Evolutionary conservation across 441 rosid genomes (phyloP), one percentile per base, ranked within the genome.

Genomic region (Euphorbia celastroides): DNA sequence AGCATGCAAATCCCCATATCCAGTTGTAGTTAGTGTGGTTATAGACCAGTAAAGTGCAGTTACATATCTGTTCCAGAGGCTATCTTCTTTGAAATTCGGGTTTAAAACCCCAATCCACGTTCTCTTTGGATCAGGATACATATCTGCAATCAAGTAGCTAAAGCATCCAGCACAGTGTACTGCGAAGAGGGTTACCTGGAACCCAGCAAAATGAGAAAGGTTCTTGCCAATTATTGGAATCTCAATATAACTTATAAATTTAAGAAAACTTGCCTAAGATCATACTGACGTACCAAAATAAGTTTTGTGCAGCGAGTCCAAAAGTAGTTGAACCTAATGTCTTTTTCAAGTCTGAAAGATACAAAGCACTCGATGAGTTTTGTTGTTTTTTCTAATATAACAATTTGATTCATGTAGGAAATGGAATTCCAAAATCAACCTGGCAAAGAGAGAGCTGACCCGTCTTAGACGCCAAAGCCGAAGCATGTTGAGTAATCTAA

Each of bases 11-110:
- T 93, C 99, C 12, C 99, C 99, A 34, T 93, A 93, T 42, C 99
- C 99, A 2, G 90, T 93, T 0, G 97, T 88, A 23, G 96, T 85
- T 67, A 93, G 84, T 36, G 99, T 93, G 67, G 87, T 93, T 48
- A 89, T 86, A 16, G 99, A 88, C 96, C 96, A 93, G 78, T 93
- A 93, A 67, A 93, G 79, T 74, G 97, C 86, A 46, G 90, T 85
- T 19, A 90, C 86, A 77, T 93, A 93, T 62, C 97, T 89, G 57
- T 84, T 66, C 97, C 99, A 89, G 5, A 88, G 70, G 68, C 93
- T 83, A 56, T 76, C 83, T 1, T 86, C 75, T 64, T 89, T 82
- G 74, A 93, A 93, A 79, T 89, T 78, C 0, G 70, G 70, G 17
- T 85, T 70, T 57, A 66, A 74, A 25, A 74, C 70, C 62, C 99